Evolutionary conservation across 2,329 filamentous ascomycete genomes (phyloP), one percentile per base, ranked within the genome.

Genomic region (Dactylonectria estremocensis): DNA sequence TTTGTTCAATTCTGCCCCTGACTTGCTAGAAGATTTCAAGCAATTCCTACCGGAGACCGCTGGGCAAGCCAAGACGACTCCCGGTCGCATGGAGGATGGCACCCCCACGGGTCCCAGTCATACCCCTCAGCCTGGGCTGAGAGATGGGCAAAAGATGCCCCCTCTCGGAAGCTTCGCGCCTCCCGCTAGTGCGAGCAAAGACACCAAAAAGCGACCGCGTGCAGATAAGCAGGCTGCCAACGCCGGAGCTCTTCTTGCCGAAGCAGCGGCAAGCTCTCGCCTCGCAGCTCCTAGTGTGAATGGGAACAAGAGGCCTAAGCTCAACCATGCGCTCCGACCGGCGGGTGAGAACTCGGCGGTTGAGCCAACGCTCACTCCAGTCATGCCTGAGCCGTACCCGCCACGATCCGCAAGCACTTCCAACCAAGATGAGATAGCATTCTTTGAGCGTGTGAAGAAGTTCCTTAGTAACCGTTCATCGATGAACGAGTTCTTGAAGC

Each of bases 401-500:
- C 95, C 95, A 1, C 91, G 90, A 0, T 89, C 91, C 0, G 90
- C 91, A 1, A 86, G 91, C 9, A 90, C 91, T n/a, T 93, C 94
- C 1, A 93, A 89, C 24, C 88, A 91, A 61, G 95, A 98, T 65
- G 95, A 98, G 77, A 87, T 98, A 59, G 91, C 91, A 2, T 98
- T 98, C 82, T 99, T 99, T 75, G 96, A 99, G 69, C 92, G 95
- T 8, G 95, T 96, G 18, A 98, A 98, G 87, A 99, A 99, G 82
- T 95, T 92, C 76, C 94, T 99, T 65, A 91, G 92, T 68, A 98
- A 98, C 80, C 93, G 97, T 79, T 93, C 94, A 63, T 92, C 92
- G 3, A 97, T 97, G 88, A 95, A 93, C 75, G 96, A 99, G 80
- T 99, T 99, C 81, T 83, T 99, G 71, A 99, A 99, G 84, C 89